phyloP scores from a whole-genome alignment of 352 stramenopile species.

The Pythium phragmiticola region DNA sequence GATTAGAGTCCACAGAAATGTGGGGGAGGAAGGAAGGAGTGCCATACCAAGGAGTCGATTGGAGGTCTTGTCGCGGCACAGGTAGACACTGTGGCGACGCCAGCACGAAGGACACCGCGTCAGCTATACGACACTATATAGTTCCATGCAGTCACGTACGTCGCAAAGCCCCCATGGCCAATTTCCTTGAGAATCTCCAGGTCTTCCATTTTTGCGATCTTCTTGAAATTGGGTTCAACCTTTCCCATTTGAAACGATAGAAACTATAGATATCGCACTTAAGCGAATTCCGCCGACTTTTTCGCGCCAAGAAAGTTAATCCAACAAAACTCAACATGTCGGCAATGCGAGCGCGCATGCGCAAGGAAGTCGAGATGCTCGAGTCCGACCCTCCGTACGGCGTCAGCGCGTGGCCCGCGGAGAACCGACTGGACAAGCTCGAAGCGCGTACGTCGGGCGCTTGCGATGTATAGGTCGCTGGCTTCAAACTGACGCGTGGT shows the following conservation, averaged over 20 bases:
- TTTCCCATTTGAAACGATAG: background rate
- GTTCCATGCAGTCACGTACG: conserved; percentile 28
- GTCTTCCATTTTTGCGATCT: conserved; percentile 36
- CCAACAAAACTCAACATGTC: conserved; percentile 37
- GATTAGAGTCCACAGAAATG: background rate
- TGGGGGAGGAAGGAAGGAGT: background rate
- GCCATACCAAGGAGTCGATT: conserved; percentile 33
- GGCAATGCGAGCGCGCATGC: conserved; percentile 77
- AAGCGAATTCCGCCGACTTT: background rate
- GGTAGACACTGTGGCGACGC: conserved; percentile 38
- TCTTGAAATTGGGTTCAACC: conserved; percentile 14
- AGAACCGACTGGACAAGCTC: conserved; percentile 68
- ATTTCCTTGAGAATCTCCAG: conserved; percentile 52
- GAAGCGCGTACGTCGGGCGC: conserved; percentile 58
- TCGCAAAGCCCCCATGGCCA: conserved; percentile 62
- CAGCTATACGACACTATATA: background rate
- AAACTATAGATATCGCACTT: conserved; percentile 16
- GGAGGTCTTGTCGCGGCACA: conserved; percentile 36
- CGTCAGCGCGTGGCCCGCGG: conserved; percentile 74
- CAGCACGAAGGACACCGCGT: background rate
- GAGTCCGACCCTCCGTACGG: conserved; percentile 74
- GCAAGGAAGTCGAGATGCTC: conserved; percentile 84
- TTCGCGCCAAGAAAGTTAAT: conserved; percentile 10
- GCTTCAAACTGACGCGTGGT: background rate
- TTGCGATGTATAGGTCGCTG: background rate